Percentiles rank a stretch among this genome's conserved stretches.
Evolutionary conservation across 176 grass and related monocot genomes (phyloP).

Genomic region (Alopecurus myosuroides): DNA sequence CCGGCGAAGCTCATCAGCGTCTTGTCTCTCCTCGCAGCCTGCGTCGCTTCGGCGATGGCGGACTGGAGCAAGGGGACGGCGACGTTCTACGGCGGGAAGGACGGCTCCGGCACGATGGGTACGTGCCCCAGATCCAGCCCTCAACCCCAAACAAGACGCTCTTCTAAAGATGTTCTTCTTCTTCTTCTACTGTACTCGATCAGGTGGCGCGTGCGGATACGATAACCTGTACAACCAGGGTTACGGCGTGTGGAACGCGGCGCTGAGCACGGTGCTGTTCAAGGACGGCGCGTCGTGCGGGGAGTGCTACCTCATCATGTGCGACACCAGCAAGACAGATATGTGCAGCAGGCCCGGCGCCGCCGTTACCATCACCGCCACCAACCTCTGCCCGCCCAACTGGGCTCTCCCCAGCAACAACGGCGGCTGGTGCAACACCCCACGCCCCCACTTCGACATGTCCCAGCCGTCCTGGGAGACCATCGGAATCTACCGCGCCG

Average conservation of each 20-base stretch:
- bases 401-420: slow-evolving; percentile 20
- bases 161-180: not conserved
- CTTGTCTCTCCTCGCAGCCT: not conserved
- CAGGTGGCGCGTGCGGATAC: slow-evolving; percentile 50
- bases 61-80: slow-evolving; percentile 13
- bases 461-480: slow-evolving; percentile 50
- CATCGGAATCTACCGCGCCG: slow-evolving; percentile 30
- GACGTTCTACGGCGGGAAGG: slow-evolving; percentile 51
- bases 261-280: slow-evolving; percentile 50
- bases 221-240: slow-evolving; percentile 54
- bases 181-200: not conserved
- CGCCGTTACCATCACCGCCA: slow-evolving; percentile 41
- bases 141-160: not conserved
- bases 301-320: slow-evolving; percentile 38
- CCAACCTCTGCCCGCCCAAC: slow-evolving; percentile 66
- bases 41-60: not conserved
- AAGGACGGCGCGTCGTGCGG: slow-evolving; percentile 56
- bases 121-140: not conserved
- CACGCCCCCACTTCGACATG: slow-evolving; percentile 57
- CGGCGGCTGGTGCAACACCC: slow-evolving; percentile 65
- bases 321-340: not conserved
- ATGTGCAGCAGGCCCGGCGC: slow-evolving; percentile 30
- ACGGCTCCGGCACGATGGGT: slow-evolving; percentile 60
- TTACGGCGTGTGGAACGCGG: slow-evolving; percentile 40
- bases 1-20: not conserved